Evolutionary conservation across 441 rosid genomes (phyloP).

Genomic region (Metrosideros polymorpha): DNA sequence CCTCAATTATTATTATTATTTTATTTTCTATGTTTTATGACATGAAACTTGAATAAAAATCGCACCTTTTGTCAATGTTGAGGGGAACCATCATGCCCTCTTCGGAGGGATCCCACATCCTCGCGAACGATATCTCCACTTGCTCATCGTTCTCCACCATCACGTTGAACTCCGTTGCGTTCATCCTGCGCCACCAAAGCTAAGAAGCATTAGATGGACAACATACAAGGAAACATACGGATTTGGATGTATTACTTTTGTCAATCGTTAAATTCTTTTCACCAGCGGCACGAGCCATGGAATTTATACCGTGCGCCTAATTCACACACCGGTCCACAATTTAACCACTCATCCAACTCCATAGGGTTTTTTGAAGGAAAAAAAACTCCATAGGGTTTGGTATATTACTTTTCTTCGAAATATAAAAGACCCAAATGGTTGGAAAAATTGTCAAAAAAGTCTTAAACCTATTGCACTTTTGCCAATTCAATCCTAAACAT

Average conservation of each 20-base stretch:
- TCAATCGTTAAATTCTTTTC: background rate
- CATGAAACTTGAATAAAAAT: background rate
- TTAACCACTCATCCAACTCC: background rate
- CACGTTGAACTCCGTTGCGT: slow-evolving; percentile 54
- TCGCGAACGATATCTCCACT: slow-evolving; percentile 72
- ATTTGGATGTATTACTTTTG: background rate
- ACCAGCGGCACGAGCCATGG: background rate
- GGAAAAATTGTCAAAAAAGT: no score
- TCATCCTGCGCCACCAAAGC: slow-evolving; percentile 30
- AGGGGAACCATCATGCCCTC: slow-evolving; percentile 45
- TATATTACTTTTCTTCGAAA: background rate
- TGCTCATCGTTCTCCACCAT: slow-evolving; percentile 48
- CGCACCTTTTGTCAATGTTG: slow-evolving; percentile 77
- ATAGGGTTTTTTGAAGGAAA: background rate
- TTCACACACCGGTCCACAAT: background rate
- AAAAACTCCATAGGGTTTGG: background rate
- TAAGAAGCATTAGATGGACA: slow-evolving; percentile 41
- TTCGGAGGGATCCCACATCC: slow-evolving; percentile 48
- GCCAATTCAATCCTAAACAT: no score
- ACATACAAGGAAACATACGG: background rate
- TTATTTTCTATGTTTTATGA: background rate
- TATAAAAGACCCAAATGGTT: background rate
- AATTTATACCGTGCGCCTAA: background rate
- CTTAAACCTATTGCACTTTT: no score
- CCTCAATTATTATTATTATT: background rate